Evolutionary conservation across 23 red algal species (phyloP).

Genomic region (Gracilaria caudata): DNA sequence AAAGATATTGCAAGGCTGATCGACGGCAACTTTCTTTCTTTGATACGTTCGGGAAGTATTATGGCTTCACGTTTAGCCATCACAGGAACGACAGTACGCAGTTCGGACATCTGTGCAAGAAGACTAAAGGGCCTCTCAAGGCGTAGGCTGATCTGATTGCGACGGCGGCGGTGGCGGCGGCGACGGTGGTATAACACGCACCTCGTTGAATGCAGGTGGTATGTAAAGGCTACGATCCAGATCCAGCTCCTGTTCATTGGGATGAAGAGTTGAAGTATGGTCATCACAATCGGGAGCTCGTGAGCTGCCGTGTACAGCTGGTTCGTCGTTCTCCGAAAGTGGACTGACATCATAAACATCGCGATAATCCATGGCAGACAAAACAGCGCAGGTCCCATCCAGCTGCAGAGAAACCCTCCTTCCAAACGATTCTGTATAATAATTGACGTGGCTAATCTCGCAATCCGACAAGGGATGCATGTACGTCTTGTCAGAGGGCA

Average conservation of each 20-base stretch:
- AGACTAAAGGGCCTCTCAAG: neutral
- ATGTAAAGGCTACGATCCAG: neutral
- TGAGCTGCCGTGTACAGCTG: neutral
- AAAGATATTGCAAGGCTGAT: neutral
- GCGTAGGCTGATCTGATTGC: neutral
- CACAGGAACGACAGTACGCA: neutral
- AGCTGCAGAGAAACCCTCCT: conserved; percentile 43
- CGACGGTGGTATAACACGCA: no score
- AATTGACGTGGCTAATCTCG: conserved; percentile 33
- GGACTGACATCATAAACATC: conserved; percentile 13
- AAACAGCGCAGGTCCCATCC: conserved; percentile 27
- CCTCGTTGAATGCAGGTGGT: conserved; percentile 19
- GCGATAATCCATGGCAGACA: conserved; percentile 38
- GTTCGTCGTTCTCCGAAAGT: neutral
- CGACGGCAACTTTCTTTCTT: neutral
- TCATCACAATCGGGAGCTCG: conserved; percentile 7
- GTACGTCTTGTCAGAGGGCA: conserved; percentile 30
- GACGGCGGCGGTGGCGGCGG: conserved; percentile 9
- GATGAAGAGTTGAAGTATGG: neutral
- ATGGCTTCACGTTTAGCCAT: neutral
- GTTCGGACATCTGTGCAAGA: neutral
- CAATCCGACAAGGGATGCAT: conserved; percentile 41
- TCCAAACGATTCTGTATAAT: conserved; percentile 50
- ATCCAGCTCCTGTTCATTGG: neutral
- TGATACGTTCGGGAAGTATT: neutral